phyloP scores from a whole-genome alignment of 1,139 yeast species.

The Diutina pseudorugosa region DNA sequence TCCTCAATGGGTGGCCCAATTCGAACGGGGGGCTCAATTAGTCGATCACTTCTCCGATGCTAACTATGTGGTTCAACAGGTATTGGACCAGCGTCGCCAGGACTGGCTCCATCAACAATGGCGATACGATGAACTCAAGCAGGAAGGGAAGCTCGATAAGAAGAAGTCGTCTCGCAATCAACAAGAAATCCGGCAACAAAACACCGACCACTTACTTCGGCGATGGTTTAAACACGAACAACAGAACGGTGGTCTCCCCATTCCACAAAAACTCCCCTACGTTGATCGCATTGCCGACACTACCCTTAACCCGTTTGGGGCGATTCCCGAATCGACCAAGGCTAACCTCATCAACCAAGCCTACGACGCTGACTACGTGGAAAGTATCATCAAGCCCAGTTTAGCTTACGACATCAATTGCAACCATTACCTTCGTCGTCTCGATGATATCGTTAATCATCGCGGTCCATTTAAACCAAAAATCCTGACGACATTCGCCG shows the following conservation, averaged over 20 bases:
- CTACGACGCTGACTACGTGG: slow-evolving; percentile 12
- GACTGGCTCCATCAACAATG: background rate
- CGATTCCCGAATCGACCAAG: background rate
- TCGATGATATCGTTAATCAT: slow-evolving; percentile 14
- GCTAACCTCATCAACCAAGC: background rate
- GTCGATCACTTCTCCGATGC: background rate
- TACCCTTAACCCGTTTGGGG: background rate
- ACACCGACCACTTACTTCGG: background rate
- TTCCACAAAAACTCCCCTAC: slow-evolving; percentile 1
- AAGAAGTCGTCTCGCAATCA: background rate
- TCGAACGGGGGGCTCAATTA: background rate
- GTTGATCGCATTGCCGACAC: background rate
- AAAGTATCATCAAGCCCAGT: slow-evolving; percentile 23
- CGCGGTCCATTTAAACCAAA: slow-evolving; percentile 29
- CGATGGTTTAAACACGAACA: slow-evolving; percentile 4
- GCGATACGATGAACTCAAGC: background rate
- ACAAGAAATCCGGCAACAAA: background rate
- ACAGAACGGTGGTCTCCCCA: background rate
- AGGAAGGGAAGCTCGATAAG: background rate
- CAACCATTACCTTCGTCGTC: slow-evolving; percentile 13
- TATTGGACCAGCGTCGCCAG: background rate
- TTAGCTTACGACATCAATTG: slow-evolving; percentile 25
- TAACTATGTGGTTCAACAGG: background rate
- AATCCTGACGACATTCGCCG: slow-evolving; percentile 20
- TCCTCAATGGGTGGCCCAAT: background rate